Evolutionary conservation across 495 filamentous ascomycete genomes (phyloP).

Genomic region (Hyaloscypha bicolor): DNA sequence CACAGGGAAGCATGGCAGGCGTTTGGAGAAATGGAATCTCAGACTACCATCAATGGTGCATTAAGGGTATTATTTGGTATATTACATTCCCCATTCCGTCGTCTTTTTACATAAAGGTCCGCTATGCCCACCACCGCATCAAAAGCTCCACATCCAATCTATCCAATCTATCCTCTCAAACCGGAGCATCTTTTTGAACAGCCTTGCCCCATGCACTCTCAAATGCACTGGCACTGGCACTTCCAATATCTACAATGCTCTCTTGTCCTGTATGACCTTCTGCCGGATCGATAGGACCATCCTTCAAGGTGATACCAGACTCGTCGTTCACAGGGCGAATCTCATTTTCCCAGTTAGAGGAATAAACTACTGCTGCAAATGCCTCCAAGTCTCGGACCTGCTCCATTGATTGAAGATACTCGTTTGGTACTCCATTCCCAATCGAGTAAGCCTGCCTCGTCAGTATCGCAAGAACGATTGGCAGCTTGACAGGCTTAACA

Average conservation of each 20-base stretch:
- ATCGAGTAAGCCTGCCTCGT: constrained; percentile 88
- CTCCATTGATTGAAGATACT: constrained; percentile 86
- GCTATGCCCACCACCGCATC: neutral
- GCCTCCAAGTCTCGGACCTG: constrained; percentile 84
- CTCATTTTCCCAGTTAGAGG: constrained; percentile 81
- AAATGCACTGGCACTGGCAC: constrained; percentile 50
- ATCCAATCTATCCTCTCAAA: constrained; percentile 7
- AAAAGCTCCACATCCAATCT: neutral
- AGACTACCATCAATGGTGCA: constrained; percentile 9
- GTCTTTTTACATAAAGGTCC: neutral
- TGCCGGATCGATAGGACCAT: constrained; percentile 23
- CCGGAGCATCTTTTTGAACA: constrained; percentile 23
- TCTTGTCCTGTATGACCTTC: constrained; percentile 33
- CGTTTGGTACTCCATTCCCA: constrained; percentile 81
- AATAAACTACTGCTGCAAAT: constrained; percentile 93
- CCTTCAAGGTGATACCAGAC: constrained; percentile 34
- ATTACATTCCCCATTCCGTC: constrained; percentile 23
- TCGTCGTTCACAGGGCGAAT: constrained; percentile 54
- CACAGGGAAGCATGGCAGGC: constrained; percentile 20
- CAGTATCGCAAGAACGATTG: constrained; percentile 84
- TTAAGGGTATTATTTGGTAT: constrained; percentile 19
- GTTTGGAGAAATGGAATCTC: constrained; percentile 11
- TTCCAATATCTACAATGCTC: constrained; percentile 49
- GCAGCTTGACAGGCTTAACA: constrained; percentile 71
- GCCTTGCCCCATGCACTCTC: constrained; percentile 71